Conservation (phyloP, 371 early-diverging fungal genomes). For the Catenaria anguillulae region DNA sequence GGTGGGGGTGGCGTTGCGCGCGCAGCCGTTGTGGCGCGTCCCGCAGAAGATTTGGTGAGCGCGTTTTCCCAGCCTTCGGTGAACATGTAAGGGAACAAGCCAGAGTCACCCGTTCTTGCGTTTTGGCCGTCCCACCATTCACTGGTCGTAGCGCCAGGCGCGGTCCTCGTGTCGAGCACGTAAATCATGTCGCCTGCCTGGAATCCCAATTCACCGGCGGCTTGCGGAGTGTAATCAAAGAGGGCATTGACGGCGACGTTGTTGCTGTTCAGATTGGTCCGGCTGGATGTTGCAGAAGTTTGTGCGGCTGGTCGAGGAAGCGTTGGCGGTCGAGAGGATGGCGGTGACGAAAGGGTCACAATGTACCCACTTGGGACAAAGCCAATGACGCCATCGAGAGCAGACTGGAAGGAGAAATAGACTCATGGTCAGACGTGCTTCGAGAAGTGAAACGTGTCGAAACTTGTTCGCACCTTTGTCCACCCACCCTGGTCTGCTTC, state of each 20-base stretch:
- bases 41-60: neutral
- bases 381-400: neutral
- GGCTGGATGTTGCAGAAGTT: too few relatives aligned
- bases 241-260: neutral
- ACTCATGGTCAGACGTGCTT: too few relatives aligned
- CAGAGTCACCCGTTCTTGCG: neutral
- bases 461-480: neutral
- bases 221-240: neutral
- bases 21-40: neutral
- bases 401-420: neutral
- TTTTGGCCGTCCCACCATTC: conserved; percentile 6
- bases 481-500: conserved; percentile 1
- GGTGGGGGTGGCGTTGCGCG: neutral
- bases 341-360: neutral
- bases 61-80: conserved; percentile 6
- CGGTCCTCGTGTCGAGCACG: neutral
- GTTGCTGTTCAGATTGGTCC: too few relatives aligned
- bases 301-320: too few relatives aligned
- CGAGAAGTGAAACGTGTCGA: too few relatives aligned
- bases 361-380: neutral
- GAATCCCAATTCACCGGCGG: neutral
- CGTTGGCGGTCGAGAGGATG: too few relatives aligned
- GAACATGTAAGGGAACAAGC: conserved; percentile 8
- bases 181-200: neutral
- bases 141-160: neutral